phyloP scores from a whole-genome alignment of 768 basidiomycete species.

The Mycena vitilis region DNA sequence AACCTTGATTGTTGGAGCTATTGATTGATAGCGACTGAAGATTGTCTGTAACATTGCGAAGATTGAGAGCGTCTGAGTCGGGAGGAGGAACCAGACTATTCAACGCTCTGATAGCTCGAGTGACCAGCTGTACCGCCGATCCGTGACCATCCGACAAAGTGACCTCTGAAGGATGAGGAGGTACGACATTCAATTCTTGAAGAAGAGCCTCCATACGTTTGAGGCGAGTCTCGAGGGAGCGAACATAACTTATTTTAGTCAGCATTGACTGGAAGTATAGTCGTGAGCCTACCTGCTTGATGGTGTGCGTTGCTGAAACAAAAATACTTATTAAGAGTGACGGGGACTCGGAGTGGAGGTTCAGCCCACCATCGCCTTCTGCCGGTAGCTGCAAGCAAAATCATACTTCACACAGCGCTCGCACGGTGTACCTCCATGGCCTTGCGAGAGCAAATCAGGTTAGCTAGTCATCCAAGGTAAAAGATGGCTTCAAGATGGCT shows the following conservation, averaged over 20 bases:
- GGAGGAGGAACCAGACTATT: not conserved
- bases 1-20: not conserved
- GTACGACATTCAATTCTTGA: not conserved
- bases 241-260: slow-evolving; percentile 16
- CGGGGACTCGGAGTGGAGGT: slow-evolving; percentile 42
- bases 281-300: too few species aligned
- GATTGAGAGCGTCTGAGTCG: not conserved
- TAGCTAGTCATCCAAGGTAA: too few species aligned
- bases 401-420: slow-evolving; percentile 56
- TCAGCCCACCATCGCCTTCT: slow-evolving; percentile 53
- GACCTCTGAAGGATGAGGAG: too few species aligned
- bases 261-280: too few species aligned
- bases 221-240: slow-evolving; percentile 25
- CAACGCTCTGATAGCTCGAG: not conserved
- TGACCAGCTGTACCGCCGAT: not conserved
- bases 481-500: too few species aligned
- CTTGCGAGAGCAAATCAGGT: slow-evolving; percentile 31
- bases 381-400: slow-evolving; percentile 54
- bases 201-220: slow-evolving; percentile 27
- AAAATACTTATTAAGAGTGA: not conserved
- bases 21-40: not conserved
- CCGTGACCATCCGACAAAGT: too few species aligned
- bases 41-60: not conserved
- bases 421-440: slow-evolving; percentile 62
- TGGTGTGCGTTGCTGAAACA: not conserved